Evolutionary conservation across 345 rosid species (phyloP).

Genomic region (Brassica nigra): DNA sequence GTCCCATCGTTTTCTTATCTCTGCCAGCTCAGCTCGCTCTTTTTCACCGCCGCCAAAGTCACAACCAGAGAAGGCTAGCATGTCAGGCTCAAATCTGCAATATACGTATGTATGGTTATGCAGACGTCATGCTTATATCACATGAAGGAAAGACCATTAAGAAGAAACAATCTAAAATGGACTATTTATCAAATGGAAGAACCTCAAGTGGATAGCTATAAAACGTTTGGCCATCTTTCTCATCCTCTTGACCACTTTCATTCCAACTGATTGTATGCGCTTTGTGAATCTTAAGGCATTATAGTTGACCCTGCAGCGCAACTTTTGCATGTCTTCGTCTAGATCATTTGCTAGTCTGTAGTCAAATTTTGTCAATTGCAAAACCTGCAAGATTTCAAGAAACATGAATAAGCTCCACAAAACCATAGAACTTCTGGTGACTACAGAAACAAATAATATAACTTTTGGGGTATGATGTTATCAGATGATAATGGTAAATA

Average conservation of each 20-base stretch:
- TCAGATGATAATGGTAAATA: background rate
- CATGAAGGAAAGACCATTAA: background rate
- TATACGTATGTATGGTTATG: conserved; percentile 12
- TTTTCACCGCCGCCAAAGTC: conserved; percentile 99
- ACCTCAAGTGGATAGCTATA: conserved; percentile 92
- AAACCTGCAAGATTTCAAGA: conserved; percentile 67
- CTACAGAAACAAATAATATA: background rate
- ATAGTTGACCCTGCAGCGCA: conserved; percentile 94
- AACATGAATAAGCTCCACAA: conserved; percentile 8
- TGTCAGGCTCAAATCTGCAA: conserved; percentile 96
- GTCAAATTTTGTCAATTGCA: conserved; percentile 97
- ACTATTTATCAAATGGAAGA: conserved; percentile 21
- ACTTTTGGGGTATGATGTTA: too few species aligned
- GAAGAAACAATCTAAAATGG: background rate
- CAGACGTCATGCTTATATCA: background rate
- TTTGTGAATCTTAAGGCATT: conserved; percentile 89
- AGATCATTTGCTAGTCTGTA: conserved; percentile 89
- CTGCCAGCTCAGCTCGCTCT: conserved; percentile 84
- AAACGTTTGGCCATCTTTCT: conserved; percentile 73
- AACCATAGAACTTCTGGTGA: background rate
- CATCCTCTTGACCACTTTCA: conserved; percentile 74
- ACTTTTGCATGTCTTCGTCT: conserved; percentile 81
- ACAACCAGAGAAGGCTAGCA: conserved; percentile 99
- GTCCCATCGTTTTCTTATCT: conserved; percentile 95
- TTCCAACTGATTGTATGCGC: conserved; percentile 79